Base-by-base conservation (phyloP, 2,329 filamentous ascomycete genomes). In the Aspergillus novoparasiticus region DNA sequence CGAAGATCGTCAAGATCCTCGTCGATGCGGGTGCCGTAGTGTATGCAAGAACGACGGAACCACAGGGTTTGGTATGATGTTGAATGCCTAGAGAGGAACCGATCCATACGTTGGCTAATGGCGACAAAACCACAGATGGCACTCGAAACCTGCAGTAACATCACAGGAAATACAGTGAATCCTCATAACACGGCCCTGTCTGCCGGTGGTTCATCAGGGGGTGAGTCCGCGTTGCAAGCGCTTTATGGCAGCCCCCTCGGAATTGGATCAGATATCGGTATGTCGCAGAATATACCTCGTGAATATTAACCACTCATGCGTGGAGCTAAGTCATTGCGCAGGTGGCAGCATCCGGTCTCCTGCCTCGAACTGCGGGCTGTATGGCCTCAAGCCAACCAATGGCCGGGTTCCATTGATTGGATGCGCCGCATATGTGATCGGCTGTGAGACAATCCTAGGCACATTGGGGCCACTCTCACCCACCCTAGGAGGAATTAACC, bases 381-480 rank as follows among this genome's bases (percentile, higher is more conserved):
- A 72, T 46, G 68, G 70, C 32, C 58, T 73, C 45, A 68, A 69
- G 28, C 70, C 72, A 23, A 59, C 57, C 6, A 69, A 68, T 34
- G 65, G 63, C 30, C 67, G 72, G 26, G 36, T 72, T 16, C 69
- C 68, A 1, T 51, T 67, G 6, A 61, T 67, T 9, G 70, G 69
- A 8, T 63, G 59, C 21, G 23, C 46, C 6, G 55, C 61, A 9
- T 58, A 75, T 1, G 81, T 64, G 23, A 57, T 64, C 28, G 58
- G 63, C 6, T 64, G 65, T 32, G 61, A 63, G 19, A 58, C 61
- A 19, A 63, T 63, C 11, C n/a, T 61, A 3, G 48, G 53, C 6
- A 65, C 63, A 5, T 32, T 86, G 9, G 86, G 87, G 0, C 86
- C 86, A 0, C 66, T 89, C 26, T 84, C 81, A 3, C 85, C 84